Evolutionary conservation across 495 filamentous ascomycete genomes (phyloP).

Genomic region (Ramalina intermedia): DNA sequence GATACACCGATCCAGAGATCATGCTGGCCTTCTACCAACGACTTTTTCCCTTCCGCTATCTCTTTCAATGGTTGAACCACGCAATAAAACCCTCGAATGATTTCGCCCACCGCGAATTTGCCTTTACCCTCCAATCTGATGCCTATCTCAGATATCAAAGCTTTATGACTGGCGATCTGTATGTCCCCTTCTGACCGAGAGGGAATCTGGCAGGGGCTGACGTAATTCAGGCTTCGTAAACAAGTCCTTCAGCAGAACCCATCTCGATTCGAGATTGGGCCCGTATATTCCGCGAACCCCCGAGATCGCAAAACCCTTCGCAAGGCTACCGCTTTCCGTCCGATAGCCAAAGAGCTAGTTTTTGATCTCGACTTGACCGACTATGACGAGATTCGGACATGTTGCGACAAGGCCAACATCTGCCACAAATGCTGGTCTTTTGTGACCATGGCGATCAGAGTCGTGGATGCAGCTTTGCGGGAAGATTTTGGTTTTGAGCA

Average conservation of each 20-base stretch:
- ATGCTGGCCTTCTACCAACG: conserved; percentile 91
- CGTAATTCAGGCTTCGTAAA: conserved; percentile 57
- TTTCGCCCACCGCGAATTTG: conserved; percentile 88
- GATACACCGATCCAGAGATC: conserved; percentile 56
- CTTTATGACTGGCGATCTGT: conserved; percentile 69
- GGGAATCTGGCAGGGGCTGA: neutral
- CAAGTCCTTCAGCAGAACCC: conserved; percentile 77
- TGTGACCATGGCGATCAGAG: conserved; percentile 92
- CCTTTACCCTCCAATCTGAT: conserved; percentile 79
- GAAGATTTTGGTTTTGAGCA: conserved; percentile 95
- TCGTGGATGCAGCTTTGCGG: conserved; percentile 68
- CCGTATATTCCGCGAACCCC: conserved; percentile 84
- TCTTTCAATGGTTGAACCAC: conserved; percentile 98
- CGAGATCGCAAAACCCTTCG: conserved; percentile 80
- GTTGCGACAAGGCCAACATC: conserved; percentile 85
- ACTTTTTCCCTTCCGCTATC: conserved; percentile 84
- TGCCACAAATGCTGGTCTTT: conserved; percentile 92
- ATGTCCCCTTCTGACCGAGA: neutral
- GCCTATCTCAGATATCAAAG: conserved; percentile 87
- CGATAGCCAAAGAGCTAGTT: conserved; percentile 79
- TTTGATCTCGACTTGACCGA: conserved; percentile 99
- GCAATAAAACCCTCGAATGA: conserved; percentile 70
- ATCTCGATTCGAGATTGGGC: conserved; percentile 92
- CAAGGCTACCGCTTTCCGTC: conserved; percentile 57
- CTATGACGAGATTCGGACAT: conserved; percentile 93